Base-by-base conservation (phyloP, 176 grass and related monocot species). In the Pontederia paniculata region DNA sequence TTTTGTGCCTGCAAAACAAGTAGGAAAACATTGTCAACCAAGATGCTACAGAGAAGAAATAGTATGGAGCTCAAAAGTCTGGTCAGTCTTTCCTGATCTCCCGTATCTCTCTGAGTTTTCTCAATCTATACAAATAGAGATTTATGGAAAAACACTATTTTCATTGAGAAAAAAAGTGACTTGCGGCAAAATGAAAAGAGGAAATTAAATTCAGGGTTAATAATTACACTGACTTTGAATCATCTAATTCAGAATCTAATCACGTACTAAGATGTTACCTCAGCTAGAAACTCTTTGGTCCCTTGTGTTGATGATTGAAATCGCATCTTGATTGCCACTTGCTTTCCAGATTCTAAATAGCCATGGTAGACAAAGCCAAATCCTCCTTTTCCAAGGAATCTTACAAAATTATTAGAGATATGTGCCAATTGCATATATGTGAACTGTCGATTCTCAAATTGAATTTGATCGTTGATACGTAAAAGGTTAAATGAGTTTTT, bases 361-460 rank as follows among this genome's bases (percentile, higher is more conserved):
- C 86, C 86, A 5, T 71, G 21, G 9, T 85, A 85, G 19, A 89
- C 81, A 1, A 52, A 46, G 9, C 86, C 86, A 37, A 89, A 89
- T 16, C 86, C 86, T 12, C 86, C 86, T 44, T 19, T 70, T 1
- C 81, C 78, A 0, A 89, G 68, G 4, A 78, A 74, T 14, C 18
- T 55, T 23, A 72, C 56, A 62, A 89, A 89, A 19, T 82, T 82
- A 21, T 70, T 66, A 0, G 86, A 81, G 18, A 89, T 79, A 7
- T 1, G 5, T 71, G 81, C 13, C 0, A 89, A 63, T 0, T 89
- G 28, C 28, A 37, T 6, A 37, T 37, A 37, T 37, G 28, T 37
- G 7, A 37, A 37, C 7, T 37, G 28, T 37, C 28, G 28, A 37
- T 37, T 37, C 28, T 37, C 28, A 37, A 37, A 37, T 6, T 37